These are phyloP conservation scores for Curvularia sp. DNA, from an alignment of 2,329 filamentous ascomycete genomes.

Conservation along the genomic window DNA sequence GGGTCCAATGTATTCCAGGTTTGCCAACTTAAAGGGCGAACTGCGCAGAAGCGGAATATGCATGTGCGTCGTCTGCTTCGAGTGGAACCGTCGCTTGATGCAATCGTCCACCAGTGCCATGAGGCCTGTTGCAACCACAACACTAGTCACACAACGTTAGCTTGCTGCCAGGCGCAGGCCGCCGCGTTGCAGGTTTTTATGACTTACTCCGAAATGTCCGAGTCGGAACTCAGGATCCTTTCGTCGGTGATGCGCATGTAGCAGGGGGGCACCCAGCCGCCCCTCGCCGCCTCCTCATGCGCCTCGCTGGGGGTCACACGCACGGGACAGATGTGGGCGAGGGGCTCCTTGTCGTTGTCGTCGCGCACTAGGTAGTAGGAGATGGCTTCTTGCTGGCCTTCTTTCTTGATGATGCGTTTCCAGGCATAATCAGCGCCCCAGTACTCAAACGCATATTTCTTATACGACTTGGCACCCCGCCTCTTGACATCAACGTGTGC, in stretches of 20 bases:
- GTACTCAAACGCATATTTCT: constrained; percentile 90
- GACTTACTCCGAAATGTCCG: constrained; percentile 87
- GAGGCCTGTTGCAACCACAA: constrained; percentile 88
- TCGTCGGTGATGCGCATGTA: constrained; percentile 88
- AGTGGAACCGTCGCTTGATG: constrained; percentile 80
- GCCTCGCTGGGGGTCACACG: constrained; percentile 74
- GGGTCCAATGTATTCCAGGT: constrained; percentile 68
- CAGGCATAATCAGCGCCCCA: constrained; percentile 88
- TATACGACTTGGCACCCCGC: constrained; percentile 69
- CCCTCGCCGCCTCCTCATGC: constrained; percentile 74
- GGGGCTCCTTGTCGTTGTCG: constrained; percentile 64
- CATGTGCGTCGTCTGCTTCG: constrained; percentile 60
- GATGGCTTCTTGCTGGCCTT: constrained; percentile 67
- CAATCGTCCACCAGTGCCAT: constrained; percentile 88
- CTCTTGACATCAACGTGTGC: constrained; percentile 85
- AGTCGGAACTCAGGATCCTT: constrained; percentile 70
- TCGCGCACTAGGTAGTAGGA: constrained; percentile 82
- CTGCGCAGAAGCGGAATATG: constrained; percentile 60
- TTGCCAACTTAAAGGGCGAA: constrained; percentile 59
- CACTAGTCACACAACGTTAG: constrained; percentile 60
- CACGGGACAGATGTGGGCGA: constrained; percentile 88
- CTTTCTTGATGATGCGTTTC: constrained; percentile 75
- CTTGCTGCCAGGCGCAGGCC: constrained; percentile 10
- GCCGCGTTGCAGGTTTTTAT: not conserved
- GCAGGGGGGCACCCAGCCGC: constrained; percentile 89